These are phyloP conservation scores for Chiua virens DNA, from an alignment of 768 basidiomycete species.

Conservation along the genomic window DNA sequence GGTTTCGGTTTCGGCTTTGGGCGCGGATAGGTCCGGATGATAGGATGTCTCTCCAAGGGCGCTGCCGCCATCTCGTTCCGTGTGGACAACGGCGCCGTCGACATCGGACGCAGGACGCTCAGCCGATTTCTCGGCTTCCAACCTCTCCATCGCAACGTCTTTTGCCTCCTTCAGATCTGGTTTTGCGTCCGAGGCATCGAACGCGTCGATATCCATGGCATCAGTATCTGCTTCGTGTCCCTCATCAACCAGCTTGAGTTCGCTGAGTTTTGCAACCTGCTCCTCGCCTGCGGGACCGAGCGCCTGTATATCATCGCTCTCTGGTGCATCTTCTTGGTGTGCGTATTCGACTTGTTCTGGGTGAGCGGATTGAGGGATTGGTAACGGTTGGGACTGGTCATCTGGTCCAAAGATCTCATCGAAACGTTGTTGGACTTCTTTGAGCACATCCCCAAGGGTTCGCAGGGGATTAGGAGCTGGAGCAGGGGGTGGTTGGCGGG, in stretches of 20 bases:
- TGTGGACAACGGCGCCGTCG: constrained; percentile 49
- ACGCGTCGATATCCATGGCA: constrained; percentile 53
- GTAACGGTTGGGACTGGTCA: constrained; percentile 33
- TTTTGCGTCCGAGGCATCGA: constrained; percentile 4
- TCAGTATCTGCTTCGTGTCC: constrained; percentile 37
- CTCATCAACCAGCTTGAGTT: constrained; percentile 75
- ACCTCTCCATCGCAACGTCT: constrained; percentile 23
- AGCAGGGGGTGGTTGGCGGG: constrained; percentile 38
- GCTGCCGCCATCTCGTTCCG: constrained; percentile 17
- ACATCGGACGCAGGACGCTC: constrained; percentile 31
- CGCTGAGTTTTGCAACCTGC: constrained; percentile 75
- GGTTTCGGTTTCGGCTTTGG: constrained; percentile 32
- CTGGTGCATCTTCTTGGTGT: constrained; percentile 59
- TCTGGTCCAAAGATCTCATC: constrained; percentile 68
- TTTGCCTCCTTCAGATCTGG: constrained; percentile 27
- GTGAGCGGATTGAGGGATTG: constrained; percentile 37
- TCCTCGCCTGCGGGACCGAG: constrained; percentile 86
- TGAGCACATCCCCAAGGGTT: constrained; percentile 79
- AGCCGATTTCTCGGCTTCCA: constrained; percentile 29
- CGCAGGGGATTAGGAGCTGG: constrained; percentile 58
- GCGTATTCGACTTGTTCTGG: constrained; percentile 68
- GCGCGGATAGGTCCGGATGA: constrained; percentile 26
- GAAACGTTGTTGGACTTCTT: constrained; percentile 80
- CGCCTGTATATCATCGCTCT: constrained; percentile 78
- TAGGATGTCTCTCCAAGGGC: constrained; percentile 1